Conservation (phyloP, 345 rosid species). For the Gossypium rotundifolium region DNA sequence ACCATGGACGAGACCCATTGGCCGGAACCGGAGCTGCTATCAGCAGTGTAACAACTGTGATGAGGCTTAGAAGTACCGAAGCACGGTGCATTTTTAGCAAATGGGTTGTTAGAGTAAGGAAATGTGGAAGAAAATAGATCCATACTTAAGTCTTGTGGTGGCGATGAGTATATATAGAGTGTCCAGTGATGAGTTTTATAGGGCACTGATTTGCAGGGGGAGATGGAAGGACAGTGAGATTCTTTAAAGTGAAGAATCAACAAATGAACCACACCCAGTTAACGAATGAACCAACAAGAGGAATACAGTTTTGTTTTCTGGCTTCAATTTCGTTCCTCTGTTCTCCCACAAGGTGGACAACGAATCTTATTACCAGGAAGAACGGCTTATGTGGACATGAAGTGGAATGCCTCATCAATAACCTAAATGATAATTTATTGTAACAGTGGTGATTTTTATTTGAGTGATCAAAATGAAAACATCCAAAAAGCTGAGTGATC, state of each 20-base stretch:
- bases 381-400: too few relatives aligned
- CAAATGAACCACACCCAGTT: neutral
- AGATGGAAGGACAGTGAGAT: neutral
- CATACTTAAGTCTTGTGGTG: neutral
- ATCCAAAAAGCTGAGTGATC: too few relatives aligned
- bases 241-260: neutral
- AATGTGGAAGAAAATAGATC: neutral
- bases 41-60: conserved; percentile 25
- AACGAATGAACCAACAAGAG: neutral
- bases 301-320: neutral
- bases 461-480: too few relatives aligned
- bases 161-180: conserved; percentile 14
- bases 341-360: too few relatives aligned
- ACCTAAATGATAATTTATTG: too few relatives aligned
- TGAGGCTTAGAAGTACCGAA: conserved; percentile 30
- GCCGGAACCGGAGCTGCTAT: conserved; percentile 12
- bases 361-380: too few relatives aligned
- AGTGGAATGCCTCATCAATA: too few relatives aligned
- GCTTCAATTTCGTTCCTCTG: too few relatives aligned
- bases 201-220: neutral
- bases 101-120: neutral
- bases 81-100: conserved; percentile 17
- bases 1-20: conserved; percentile 74
- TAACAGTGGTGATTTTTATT: too few relatives aligned
- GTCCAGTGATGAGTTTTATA: neutral